A percentile compares a stretch with the other conserved stretches of the same genome.
Evolutionary conservation across 768 basidiomycete species (phyloP).

Genomic region (Psilocybe subaeruginosa): DNA sequence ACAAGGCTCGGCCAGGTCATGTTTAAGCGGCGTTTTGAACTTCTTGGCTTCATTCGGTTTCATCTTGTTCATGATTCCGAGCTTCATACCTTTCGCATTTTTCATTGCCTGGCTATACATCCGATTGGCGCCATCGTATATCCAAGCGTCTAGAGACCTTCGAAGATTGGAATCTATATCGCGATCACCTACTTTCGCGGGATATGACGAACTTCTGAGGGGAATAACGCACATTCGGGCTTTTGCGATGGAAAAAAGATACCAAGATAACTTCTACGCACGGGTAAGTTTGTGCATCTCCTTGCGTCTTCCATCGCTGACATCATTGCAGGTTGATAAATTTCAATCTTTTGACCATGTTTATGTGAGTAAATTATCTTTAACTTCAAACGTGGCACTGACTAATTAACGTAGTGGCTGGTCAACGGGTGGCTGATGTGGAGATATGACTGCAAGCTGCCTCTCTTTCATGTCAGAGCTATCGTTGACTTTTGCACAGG

Average conservation of each 20-base stretch:
- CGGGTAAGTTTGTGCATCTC: slow-evolving; percentile 37
- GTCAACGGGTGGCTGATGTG: slow-evolving; percentile 71
- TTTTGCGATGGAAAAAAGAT: slow-evolving; percentile 70
- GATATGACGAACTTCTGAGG: slow-evolving; percentile 70
- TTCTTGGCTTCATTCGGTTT: slow-evolving; percentile 68
- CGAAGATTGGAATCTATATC: slow-evolving; percentile 68
- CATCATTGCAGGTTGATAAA: slow-evolving; percentile 47
- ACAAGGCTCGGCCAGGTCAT: slow-evolving; percentile 55
- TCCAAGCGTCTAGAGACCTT: slow-evolving; percentile 67
- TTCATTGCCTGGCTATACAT: slow-evolving; percentile 73
- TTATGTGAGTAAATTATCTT: slow-evolving; percentile 50
- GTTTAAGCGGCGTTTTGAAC: slow-evolving; percentile 58
- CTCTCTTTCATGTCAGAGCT: background rate
- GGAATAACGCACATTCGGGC: slow-evolving; percentile 72
- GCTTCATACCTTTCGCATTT: slow-evolving; percentile 66
- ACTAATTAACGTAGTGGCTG: slow-evolving; percentile 51
- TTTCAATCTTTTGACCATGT: slow-evolving; percentile 76
- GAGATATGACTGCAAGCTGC: slow-evolving; percentile 68
- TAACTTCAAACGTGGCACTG: slow-evolving; percentile 16
- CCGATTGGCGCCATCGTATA: slow-evolving; percentile 61
- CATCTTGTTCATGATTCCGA: slow-evolving; percentile 63
- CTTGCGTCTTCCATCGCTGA: background rate
- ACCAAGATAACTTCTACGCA: slow-evolving; percentile 64
- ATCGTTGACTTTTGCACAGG: slow-evolving; percentile 33
- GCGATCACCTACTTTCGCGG: slow-evolving; percentile 72